phyloP scores from a whole-genome alignment of 352 stramenopile genomes.

The Halophytophthora polymorphica region DNA sequence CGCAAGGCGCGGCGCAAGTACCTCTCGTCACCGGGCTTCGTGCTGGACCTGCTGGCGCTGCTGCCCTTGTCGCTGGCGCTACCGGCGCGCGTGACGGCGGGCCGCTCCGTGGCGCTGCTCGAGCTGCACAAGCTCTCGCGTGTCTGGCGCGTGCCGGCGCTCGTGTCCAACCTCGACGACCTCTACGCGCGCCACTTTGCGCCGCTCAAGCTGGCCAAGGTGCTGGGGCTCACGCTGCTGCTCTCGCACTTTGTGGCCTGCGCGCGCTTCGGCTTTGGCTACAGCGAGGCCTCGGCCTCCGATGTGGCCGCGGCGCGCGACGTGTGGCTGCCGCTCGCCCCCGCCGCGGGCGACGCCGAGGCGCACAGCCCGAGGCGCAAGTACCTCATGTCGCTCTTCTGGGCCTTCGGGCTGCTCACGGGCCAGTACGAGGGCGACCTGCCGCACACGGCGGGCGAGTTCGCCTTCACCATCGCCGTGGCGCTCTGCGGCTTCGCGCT shows the following conservation, averaged over 20 bases:
- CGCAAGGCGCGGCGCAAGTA: conserved; percentile 61
- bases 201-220: conserved; percentile 53
- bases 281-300: conserved; percentile 15
- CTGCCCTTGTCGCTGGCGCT: conserved; percentile 45
- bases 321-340: conserved; percentile 37
- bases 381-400: conserved; percentile 66
- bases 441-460: conserved; percentile 42
- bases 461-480: conserved; percentile 62
- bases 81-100: conserved; percentile 4
- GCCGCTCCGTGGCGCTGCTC: conserved; percentile 22
- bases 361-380: conserved; percentile 13
- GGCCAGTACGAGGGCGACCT: conserved; percentile 59
- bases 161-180: conserved; percentile 60
- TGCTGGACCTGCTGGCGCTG: conserved; percentile 46
- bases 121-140: conserved; percentile 62
- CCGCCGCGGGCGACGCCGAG: conserved; percentile 10
- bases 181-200: conserved; percentile 64
- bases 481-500: conserved; percentile 57
- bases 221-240: conserved; percentile 44
- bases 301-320: conserved; percentile 29
- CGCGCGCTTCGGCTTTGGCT: conserved; percentile 47
- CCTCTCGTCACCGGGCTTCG: conserved; percentile 46
- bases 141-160: conserved; percentile 39
- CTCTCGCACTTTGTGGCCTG: conserved; percentile 59
- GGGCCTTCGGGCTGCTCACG: conserved; percentile 60